Evolutionary conservation across 169 alveolate genomes (phyloP), one percentile per base, ranked within the genome.

Genomic region (Plasmodium relictum): DNA sequence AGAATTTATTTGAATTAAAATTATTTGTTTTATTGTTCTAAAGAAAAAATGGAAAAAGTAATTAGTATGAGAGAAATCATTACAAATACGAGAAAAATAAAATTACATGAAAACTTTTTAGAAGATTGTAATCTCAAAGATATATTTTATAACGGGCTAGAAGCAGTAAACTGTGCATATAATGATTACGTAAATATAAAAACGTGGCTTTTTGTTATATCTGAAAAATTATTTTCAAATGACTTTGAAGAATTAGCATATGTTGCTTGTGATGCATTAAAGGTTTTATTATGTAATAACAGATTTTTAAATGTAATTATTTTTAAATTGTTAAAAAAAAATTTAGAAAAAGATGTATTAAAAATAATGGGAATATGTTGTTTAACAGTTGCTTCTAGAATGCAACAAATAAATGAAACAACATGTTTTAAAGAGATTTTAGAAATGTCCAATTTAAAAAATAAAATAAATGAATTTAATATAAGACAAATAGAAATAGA

Each of bases 341-440:
- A 58, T 45, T 62, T 83, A 26, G 91, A 83, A 68, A 83, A 83
- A 45, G 70, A 83, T 42, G 69, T 66, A 39, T 48, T 83, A 54
- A 66, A 69, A 45, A 83, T 83, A 18, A 83, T 83, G 91, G 91
- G 91, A n/a, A 56, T 83, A 22, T 83, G 91, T 18, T 83, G 91
- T 71, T 83, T 83, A 83, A 83, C 91, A 41, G 91, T 83, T 6
- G 91, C 91, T 37, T 83, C 91, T 58, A 56, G 91, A 68, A 83
- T 83, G 91, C 91, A 83, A 18, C 91, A 83, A 52, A 83, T 83
- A 83, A 83, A 83, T 56, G 86, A 83, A 68, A 68, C 74, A 22
- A 83, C 91, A 6, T 83, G 86, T 56, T 83, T 83, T 52, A 83
- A 83, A 31, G 91, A 54, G 52, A 83, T 83, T 20, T 68, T 83